Evolutionary conservation across 139 green algal genomes (phyloP).

Genomic region (Volvox africanus): DNA sequence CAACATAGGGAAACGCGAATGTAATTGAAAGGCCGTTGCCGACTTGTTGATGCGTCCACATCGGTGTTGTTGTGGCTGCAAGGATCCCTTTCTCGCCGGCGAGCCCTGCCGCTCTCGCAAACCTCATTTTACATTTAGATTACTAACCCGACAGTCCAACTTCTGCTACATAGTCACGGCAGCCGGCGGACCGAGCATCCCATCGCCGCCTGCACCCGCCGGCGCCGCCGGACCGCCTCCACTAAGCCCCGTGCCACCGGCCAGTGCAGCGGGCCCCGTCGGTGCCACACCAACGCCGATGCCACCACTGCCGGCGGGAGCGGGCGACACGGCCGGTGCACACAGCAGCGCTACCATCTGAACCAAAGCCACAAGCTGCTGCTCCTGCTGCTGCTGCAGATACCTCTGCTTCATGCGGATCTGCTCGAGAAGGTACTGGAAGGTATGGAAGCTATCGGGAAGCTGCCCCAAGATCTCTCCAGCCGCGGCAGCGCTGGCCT

Average conservation of each 20-base stretch:
- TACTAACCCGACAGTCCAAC: too few species aligned
- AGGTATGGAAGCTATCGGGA: constrained; percentile 42
- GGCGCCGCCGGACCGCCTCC: not conserved
- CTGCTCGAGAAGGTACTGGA: constrained; percentile 38
- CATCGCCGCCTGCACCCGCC: not conserved
- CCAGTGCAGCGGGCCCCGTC: not conserved
- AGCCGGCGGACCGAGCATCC: not conserved
- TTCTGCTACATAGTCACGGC: too few species aligned
- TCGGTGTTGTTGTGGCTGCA: too few species aligned
- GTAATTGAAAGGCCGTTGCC: too few species aligned
- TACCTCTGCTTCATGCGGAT: constrained; percentile 33
- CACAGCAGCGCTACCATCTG: not conserved
- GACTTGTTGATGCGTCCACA: too few species aligned
- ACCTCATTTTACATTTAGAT: too few species aligned
- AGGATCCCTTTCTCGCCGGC: too few species aligned
- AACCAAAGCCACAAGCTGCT: constrained; percentile 23
- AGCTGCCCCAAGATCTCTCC: constrained; percentile 29
- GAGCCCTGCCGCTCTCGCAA: too few species aligned
- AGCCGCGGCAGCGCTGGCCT: not conserved
- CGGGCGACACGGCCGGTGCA: not conserved
- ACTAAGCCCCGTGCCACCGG: not conserved
- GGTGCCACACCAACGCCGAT: not conserved
- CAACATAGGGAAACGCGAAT: too few species aligned
- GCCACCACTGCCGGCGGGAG: not conserved
- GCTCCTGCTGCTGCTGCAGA: constrained; percentile 22